Base-by-base conservation (phyloP, 1,284 basidiomycete genomes). In the Schizophyllum amplum region DNA sequence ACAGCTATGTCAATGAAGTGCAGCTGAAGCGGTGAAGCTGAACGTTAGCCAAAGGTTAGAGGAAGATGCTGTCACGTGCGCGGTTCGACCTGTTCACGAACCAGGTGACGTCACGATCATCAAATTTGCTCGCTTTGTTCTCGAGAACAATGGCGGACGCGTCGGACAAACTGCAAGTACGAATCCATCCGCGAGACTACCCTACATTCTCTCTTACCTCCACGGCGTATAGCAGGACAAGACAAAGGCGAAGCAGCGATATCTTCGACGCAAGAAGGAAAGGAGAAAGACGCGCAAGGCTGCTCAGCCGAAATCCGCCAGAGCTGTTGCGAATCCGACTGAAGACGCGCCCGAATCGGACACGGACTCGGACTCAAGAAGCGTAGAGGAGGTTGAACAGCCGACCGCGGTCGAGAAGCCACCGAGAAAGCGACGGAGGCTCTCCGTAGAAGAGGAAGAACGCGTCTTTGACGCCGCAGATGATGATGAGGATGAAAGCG, bases 201-300 rank as follows among this genome's bases (percentile, higher is more conserved):
- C 33, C 17, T 42, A 17, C 33, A 3, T 42, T 2, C 33, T 42
- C 33, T 9, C 33, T 42, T 17, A 42, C 17, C 33, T 9, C 17
- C 33, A 13, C 3, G 17, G 17, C 11, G 11, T 17, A 42, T 42
- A 3, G 3, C 48, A 75, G 71, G 68, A 63, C 57, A 78, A 83
- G 69, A 82, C 82, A 0, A 81, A 76, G 47, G 79, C 83, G 5
- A 84, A 88, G 68, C 71, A 80, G 63, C 73, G 82, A 57, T 88
- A 89, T 68, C 72, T 87, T 42, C 82, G 81, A 62, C 80, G 80
- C 55, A 89, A 89, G 70, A 80, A 80, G 63, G 77, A 80, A 55
- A 77, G 81, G 54, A 74, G 79, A 67, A 86, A 85, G 67, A 72
- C 75, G 47, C 73, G 76, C 53, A 72, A 77, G 57, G 74, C 76